Evolutionary conservation across 2,329 filamentous ascomycete species (phyloP), one percentile per base, ranked within the genome.

Genomic region (Ceratocystis ficicola): DNA sequence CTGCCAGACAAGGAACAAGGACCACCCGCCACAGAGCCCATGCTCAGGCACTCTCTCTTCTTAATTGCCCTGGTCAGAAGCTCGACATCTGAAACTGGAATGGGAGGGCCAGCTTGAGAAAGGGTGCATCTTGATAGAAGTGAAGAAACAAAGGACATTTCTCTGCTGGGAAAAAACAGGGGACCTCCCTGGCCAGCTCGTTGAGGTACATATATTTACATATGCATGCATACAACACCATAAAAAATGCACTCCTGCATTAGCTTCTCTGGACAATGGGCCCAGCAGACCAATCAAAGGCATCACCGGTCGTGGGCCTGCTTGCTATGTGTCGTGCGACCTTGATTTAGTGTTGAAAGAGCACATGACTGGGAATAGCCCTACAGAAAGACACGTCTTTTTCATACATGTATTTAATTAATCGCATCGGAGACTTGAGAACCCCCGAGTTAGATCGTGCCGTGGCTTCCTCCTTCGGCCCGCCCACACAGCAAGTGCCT

Each of bases 171-270:
- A 41, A 41, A 41, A 32, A 15, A 41, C 10, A 41, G 10, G 36
- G 10, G 10, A 5, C 3, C 36, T 32, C 36, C 36, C 36, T 41
- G 20, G 44, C 44, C 20, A 17, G 6, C 20, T 25, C 12, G 12
- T 6, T 30, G 25, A 57, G 7, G 55, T 59, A 36, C 55, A 20
- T 59, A 52, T 52, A 52, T 20, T 20, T 50, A 50, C n/a, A 8
- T 50, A 25, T 41, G 15, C 36, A 15, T 10, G 46, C n/a, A 25
- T 50, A 25, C 5, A 22, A 25, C 7, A 25, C 22, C 55, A 59
- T 59, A 36, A 6, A 30, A 32, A 20, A 59, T 59, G 55, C 55
- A 59, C 55, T 59, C 55, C 55, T 59, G 55, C 55, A 59, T 59
- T 59, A 59, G 55, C 55, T 59, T 25, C 15, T 17, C n/a, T 15